Conservation (phyloP, 164 flowering plant genomes). For the Magnolia officinalis region DNA sequence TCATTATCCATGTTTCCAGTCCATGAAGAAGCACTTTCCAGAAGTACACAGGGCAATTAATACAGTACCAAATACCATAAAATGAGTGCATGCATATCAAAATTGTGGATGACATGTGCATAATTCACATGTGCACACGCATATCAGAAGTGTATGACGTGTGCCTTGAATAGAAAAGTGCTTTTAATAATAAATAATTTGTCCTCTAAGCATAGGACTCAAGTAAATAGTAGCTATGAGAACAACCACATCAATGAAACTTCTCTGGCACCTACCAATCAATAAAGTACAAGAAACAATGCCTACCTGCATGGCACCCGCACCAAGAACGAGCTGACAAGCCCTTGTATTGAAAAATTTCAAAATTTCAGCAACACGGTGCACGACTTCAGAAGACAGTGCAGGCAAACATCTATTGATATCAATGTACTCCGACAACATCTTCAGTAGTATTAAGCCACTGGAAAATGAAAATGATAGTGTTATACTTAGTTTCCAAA, state of each 20-base stretch:
- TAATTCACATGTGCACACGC: background rate
- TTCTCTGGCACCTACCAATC: background rate
- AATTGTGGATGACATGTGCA: background rate
- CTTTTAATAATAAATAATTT: background rate
- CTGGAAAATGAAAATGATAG: slow-evolving; percentile 33
- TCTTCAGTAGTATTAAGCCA: slow-evolving; percentile 96
- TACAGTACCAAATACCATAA: background rate
- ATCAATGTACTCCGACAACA: slow-evolving; percentile 94
- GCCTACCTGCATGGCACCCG: slow-evolving; percentile 94
- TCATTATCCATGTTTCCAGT: background rate
- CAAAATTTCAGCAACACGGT: slow-evolving; percentile 83
- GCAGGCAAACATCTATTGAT: slow-evolving; percentile 73
- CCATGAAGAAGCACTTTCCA: background rate
- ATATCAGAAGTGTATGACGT: background rate
- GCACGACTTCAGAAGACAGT: slow-evolving; percentile 81
- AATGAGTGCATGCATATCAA: background rate
- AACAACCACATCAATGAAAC: too few species aligned
- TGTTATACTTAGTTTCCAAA: too few species aligned
- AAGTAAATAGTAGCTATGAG: too few species aligned
- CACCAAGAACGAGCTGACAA: slow-evolving; percentile 96
- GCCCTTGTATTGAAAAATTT: slow-evolving; percentile 90
- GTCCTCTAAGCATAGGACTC: too few species aligned
- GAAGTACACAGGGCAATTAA: background rate
- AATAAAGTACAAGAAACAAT: background rate
- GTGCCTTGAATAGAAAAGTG: too few species aligned